Evolutionary conservation across 805 yeast species (phyloP).

Genomic region (Kluyveromyces lactis): DNA sequence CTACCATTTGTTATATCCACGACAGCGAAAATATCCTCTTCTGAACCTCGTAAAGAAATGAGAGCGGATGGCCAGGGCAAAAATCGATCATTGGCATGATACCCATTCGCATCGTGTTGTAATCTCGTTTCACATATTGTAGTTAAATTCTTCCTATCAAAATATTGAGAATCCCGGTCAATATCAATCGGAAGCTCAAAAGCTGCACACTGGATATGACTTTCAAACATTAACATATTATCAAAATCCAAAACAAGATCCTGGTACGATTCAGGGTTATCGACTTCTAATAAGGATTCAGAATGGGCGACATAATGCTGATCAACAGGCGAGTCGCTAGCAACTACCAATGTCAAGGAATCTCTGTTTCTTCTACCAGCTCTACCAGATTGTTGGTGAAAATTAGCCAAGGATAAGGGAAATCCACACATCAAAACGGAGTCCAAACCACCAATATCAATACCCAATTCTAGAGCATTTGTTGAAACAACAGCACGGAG

Average conservation of each 20-base stretch:
- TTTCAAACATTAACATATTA: constrained; percentile 56
- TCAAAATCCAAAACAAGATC: constrained; percentile 54
- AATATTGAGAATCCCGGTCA: constrained; percentile 47
- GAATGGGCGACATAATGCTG: constrained; percentile 66
- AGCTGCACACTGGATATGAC: constrained; percentile 93
- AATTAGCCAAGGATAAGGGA: constrained; percentile 76
- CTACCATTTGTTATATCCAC: constrained; percentile 78
- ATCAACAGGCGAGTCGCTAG: constrained; percentile 77
- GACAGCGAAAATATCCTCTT: constrained; percentile 76
- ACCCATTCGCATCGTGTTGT: constrained; percentile 37
- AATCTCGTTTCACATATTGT: constrained; percentile 34
- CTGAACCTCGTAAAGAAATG: constrained; percentile 77
- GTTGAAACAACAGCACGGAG: constrained; percentile 86
- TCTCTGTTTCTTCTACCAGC: constrained; percentile 88
- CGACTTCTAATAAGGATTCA: constrained; percentile 20
- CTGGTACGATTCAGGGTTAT: constrained; percentile 48
- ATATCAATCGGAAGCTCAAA: constrained; percentile 64
- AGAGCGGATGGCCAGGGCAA: constrained; percentile 75
- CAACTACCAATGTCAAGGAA: constrained; percentile 77
- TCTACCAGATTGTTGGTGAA: constrained; percentile 94
- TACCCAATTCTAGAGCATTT: constrained; percentile 90
- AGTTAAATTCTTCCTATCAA: constrained; percentile 29
- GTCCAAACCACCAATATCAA: constrained; percentile 88
- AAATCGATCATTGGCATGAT: constrained; percentile 48
- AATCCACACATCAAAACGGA: constrained; percentile 91